Percentiles rank a stretch among this genome's conserved stretches.
Conservation (phyloP, 306 rosid genomes). For the Myrica gale region DNA sequence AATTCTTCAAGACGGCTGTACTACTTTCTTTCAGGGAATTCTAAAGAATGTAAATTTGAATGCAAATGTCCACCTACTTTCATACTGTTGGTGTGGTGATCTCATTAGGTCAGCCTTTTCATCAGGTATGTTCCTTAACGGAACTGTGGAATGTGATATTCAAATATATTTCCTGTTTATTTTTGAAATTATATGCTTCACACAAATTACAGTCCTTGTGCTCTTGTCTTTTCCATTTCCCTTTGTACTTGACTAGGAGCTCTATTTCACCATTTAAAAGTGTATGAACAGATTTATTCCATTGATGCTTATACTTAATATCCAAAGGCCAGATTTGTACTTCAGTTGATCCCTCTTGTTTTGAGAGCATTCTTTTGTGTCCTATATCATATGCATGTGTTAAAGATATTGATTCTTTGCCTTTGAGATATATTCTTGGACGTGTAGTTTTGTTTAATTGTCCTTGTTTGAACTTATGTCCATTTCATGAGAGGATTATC, state of each 20-base stretch:
- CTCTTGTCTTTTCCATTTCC: background rate
- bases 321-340: background rate
- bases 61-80: slow-evolving; percentile 75
- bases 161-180: background rate
- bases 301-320: background rate
- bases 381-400: background rate
- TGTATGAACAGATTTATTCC: background rate
- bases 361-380: background rate
- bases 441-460: background rate
- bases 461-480: background rate
- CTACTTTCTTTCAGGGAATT: slow-evolving; percentile 61
- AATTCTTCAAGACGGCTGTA: slow-evolving; percentile 84
- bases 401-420: background rate
- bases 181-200: background rate
- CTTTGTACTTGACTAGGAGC: background rate
- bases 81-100: slow-evolving; percentile 99
- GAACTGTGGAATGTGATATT: slow-evolving; percentile 5
- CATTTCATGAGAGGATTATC: background rate
- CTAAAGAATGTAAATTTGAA: slow-evolving; percentile 60
- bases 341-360: background rate
- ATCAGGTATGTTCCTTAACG: slow-evolving; percentile 56
- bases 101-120: slow-evolving; percentile 86
- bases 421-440: background rate
- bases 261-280: background rate
- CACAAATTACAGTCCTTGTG: background rate